Evolutionary conservation across 192 early-diverging fungal species (phyloP), one percentile per base, ranked within the genome.

Genomic region (Linnemannia hyalina): DNA sequence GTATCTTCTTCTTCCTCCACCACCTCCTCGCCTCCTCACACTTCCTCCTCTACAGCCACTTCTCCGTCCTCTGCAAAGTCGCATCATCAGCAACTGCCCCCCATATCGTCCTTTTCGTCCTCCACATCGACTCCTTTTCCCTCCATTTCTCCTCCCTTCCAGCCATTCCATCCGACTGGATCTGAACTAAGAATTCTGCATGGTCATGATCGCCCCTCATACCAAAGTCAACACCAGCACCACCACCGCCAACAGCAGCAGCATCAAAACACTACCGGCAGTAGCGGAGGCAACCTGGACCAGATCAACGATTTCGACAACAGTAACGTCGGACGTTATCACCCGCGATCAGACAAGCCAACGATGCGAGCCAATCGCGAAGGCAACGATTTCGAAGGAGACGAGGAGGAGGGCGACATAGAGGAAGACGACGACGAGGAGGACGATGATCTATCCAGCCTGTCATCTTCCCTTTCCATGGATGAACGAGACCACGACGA

Each of bases 141-240:
- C 46, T 69, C 74, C 60, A 76, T 38, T 76, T 65, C 74, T 7
- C 57, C 60, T 63, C 16, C 57, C 36, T 76, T 38, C 40, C 60
- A 54, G 36, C 16, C 74, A 41, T 29, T 60, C 74, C 63, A 69
- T 40, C 65, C 40, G 16, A 44, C 18, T 36, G 63, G n/a, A 22
- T 68, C 36, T 52, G 36, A 68, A 36, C 63, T 32, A 35, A 77
- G 65, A 26, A 69, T 15, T 35, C 65, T 29, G 65, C 76, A 68
- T 42, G 68, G 42, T 5, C 44, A 69, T 26, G 54, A 65, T 35
- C 41, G 54, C 76, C 63, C 23, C 60, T 63, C n/a, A 46, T 41
- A 76, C 40, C 57, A 68, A 38, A 36, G 32, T 2, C 23, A 76
- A 13, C 54, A 65, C n/a, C 57, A 76, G n/a, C 74, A 26, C 23